A percentile compares a stretch with the other conserved stretches of the same genome.
Evolutionary conservation across 371 early-diverging fungal genomes (phyloP).

Genomic region (Apophysomyces elegans): DNA sequence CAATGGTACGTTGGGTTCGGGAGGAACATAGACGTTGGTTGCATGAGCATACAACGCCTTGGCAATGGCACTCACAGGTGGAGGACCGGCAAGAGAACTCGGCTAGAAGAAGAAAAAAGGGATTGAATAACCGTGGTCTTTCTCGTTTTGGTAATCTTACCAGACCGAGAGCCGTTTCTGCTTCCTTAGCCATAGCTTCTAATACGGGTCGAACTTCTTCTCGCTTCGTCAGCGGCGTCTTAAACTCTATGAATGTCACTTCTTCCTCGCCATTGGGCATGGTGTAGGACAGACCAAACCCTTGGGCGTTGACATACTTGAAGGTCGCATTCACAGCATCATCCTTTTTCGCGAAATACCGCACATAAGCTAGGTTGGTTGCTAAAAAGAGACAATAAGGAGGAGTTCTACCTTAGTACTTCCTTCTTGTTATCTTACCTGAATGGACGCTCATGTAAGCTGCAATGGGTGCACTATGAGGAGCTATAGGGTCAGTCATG

Average conservation of each 20-base stretch:
- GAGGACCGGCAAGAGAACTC: conserved; percentile 45
- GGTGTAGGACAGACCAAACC: conserved; percentile 36
- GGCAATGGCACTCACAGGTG: conserved; percentile 46
- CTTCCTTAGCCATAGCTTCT: conserved; percentile 54
- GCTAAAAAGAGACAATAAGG: conserved; percentile 19
- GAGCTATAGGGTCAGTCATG: conserved; percentile 46
- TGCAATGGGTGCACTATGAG: conserved; percentile 45
- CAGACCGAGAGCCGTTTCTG: conserved; percentile 45
- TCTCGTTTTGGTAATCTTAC: conserved; percentile 20
- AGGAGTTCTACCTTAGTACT: too few species aligned
- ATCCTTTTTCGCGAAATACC: conserved; percentile 39
- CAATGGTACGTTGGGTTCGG: conserved; percentile 34
- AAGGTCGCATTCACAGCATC: conserved; percentile 46
- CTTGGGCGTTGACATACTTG: conserved; percentile 35
- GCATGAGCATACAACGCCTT: conserved; percentile 44
- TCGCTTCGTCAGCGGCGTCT: conserved; percentile 38
- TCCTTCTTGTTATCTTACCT: conserved; percentile 22
- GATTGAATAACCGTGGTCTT: neutral
- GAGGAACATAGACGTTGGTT: conserved; percentile 38
- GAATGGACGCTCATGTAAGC: conserved; percentile 55
- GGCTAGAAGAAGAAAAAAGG: conserved; percentile 26
- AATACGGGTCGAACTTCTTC: conserved; percentile 49
- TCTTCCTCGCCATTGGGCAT: conserved; percentile 21
- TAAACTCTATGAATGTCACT: conserved; percentile 35
- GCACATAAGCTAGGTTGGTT: conserved; percentile 49